Conservation (phyloP, 345 rosid species). For the Citrus mangshanensis region DNA sequence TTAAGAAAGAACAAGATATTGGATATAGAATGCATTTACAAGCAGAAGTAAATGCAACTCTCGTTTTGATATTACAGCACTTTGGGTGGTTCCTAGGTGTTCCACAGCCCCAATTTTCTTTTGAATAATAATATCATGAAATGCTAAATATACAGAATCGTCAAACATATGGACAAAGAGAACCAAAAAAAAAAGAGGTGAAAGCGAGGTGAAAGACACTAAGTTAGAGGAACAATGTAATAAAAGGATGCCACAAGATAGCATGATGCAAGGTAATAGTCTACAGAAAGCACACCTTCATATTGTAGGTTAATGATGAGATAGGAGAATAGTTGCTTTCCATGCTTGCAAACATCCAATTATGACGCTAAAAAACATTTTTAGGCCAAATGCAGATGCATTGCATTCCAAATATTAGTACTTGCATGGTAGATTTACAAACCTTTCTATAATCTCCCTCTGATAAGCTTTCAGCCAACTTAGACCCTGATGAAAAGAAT, state of each 20-base stretch:
- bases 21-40: not conserved
- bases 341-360: not conserved
- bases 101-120: too few species aligned
- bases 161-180: too few species aligned
- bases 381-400: not conserved
- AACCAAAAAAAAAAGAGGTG: too few species aligned
- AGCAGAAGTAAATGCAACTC: not conserved
- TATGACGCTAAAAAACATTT: not conserved
- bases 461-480: constrained; percentile 36
- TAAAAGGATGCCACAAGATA: too few species aligned
- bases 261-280: too few species aligned
- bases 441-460: constrained; percentile 48
- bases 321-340: not conserved
- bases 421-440: not conserved
- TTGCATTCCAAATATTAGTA: not conserved
- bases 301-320: too few species aligned
- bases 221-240: too few species aligned
- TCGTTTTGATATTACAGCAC: not conserved
- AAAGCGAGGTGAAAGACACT: too few species aligned
- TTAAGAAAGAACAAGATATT: not conserved
- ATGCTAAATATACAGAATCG: too few species aligned
- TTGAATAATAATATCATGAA: not conserved
- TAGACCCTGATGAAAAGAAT: constrained; percentile 55
- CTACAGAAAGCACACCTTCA: too few species aligned
- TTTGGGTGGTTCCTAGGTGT: too few species aligned